These are phyloP conservation scores for Fusarium keratoplasticum DNA, from an alignment of 2,329 filamentous ascomycete species.

Conservation along the genomic window DNA sequence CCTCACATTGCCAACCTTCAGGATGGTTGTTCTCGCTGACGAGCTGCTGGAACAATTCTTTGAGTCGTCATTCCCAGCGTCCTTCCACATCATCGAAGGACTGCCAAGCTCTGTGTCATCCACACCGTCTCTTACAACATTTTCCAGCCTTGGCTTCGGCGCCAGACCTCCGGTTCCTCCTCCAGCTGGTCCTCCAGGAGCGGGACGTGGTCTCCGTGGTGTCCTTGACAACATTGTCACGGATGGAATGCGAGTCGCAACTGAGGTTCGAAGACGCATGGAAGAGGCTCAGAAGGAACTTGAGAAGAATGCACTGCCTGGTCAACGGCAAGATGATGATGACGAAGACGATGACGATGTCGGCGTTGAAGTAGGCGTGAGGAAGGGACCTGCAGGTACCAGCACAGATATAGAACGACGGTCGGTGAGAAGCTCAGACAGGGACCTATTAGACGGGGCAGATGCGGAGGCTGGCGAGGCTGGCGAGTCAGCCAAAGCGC, in stretches of 20 bases:
- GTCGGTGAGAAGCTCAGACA: conserved; percentile 74
- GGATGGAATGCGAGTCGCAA: conserved; percentile 95
- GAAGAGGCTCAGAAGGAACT: conserved; percentile 94
- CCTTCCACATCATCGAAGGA: conserved; percentile 86
- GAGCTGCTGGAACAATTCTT: conserved; percentile 97
- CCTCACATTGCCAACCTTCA: conserved; percentile 96
- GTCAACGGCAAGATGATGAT: conserved; percentile 74
- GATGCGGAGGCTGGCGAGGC: conserved; percentile 78
- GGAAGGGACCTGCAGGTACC: conserved; percentile 49
- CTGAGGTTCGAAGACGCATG: conserved; percentile 91
- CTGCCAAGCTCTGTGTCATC: conserved; percentile 50
- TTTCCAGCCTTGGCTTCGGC: conserved; percentile 76
- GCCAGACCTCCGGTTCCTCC: conserved; percentile 54
- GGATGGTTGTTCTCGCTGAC: conserved; percentile 97
- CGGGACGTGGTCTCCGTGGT: conserved; percentile 82
- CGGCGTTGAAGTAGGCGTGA: conserved; percentile 57
- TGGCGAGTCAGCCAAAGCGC: conserved; percentile 55
- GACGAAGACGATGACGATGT: conserved; percentile 74
- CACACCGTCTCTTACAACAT: conserved; percentile 82
- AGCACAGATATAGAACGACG: conserved; percentile 70
- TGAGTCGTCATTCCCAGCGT: conserved; percentile 92
- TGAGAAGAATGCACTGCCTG: conserved; percentile 81
- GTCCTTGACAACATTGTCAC: conserved; percentile 98
- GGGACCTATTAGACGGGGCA: conserved; percentile 78
- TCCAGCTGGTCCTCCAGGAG: conserved; percentile 56